Conservation (phyloP, 306 rosid genomes). For the Lathyrus oleraceus region DNA sequence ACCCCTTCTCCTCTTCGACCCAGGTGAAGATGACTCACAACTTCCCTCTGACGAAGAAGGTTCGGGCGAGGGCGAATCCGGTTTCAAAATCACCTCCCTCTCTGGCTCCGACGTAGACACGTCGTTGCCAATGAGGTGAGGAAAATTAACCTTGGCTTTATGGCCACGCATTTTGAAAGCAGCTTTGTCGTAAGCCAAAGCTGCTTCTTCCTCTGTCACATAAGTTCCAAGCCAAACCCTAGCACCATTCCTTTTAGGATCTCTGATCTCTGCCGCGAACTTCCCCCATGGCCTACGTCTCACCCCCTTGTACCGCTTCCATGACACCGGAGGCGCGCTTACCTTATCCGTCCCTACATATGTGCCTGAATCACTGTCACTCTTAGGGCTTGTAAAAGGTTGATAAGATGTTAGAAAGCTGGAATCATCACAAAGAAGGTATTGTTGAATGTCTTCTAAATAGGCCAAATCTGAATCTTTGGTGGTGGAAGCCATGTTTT, state of each 20-base stretch:
- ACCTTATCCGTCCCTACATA: not conserved
- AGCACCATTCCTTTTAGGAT: slow-evolving; percentile 47
- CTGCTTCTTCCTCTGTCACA: slow-evolving; percentile 54
- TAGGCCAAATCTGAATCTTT: slow-evolving; percentile 13
- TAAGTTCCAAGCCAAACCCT: slow-evolving; percentile 76
- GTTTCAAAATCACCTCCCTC: not conserved
- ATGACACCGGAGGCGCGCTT: not conserved
- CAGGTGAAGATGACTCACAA: slow-evolving; percentile 1
- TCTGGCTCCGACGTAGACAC: not conserved
- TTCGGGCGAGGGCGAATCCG: not conserved
- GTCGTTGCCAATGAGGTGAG: slow-evolving; percentile 32
- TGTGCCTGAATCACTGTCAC: not conserved
- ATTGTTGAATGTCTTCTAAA: slow-evolving; percentile 31
- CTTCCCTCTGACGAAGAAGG: not conserved
- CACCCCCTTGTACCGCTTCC: slow-evolving; percentile 57
- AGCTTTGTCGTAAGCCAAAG: slow-evolving; percentile 66
- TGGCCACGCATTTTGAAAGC: slow-evolving; percentile 63
- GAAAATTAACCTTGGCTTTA: slow-evolving; percentile 75
- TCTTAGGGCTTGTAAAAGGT: not conserved
- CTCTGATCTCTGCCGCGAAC: slow-evolving; percentile 58
- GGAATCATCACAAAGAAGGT: slow-evolving; percentile 34
- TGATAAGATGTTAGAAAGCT: not conserved
- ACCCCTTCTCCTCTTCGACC: slow-evolving; percentile 21
- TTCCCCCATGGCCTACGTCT: slow-evolving; percentile 72
- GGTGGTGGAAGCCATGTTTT: slow-evolving; percentile 26